Evolutionary conservation across 139 green algal species (phyloP), one percentile per base, ranked within the genome.

Genomic region (Trebouxia sp.): DNA sequence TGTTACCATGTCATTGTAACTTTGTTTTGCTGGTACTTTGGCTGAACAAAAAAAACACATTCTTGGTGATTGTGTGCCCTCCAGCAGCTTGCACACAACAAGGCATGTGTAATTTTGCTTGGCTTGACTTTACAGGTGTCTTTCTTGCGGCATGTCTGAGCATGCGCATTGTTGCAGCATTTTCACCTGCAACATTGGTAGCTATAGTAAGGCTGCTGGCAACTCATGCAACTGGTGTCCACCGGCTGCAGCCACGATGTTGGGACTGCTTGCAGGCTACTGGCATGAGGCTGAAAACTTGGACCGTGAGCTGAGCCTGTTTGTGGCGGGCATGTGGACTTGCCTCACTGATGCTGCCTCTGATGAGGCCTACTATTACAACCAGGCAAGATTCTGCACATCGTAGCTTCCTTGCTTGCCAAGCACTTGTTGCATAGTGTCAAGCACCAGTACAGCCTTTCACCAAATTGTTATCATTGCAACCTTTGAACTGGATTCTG

Each of bases 241-340:
- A 32, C 8, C 30, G 14, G 53, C 10, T 65, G 55, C 24, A 15
- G 20, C 55, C 22, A 37, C 12, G 6, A 8, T 15, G 22, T 37
- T 65, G 24, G 28, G 62, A 7, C 26, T 66, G 2, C 11, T 32
- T 42, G 0, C 58, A 65, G 83, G 83, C 17, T 86, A 67, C 42
- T 88, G 80, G 81, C 76, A 88, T 1, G 58, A 84, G 8, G 76
- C 62, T n/a, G 48, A 51, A 4, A 81, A 83, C 76, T 58, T 88
- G 76, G 58, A 86, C 45, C 58, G 76, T 66, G 85, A 87, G 82
- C 75, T 89, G 55, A 79, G 65, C 22, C 48, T 76, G 45, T 89
- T 89, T 74, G 75, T 89, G 48, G 80, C 78, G 12, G 67, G 72
- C 2, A 75, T 79, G 66, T 89, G 85, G 85, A 77, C 56, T 24